These are phyloP conservation scores for Cytospora mali DNA, from an alignment of 2,329 filamentous ascomycete species.

Conservation along the genomic window DNA sequence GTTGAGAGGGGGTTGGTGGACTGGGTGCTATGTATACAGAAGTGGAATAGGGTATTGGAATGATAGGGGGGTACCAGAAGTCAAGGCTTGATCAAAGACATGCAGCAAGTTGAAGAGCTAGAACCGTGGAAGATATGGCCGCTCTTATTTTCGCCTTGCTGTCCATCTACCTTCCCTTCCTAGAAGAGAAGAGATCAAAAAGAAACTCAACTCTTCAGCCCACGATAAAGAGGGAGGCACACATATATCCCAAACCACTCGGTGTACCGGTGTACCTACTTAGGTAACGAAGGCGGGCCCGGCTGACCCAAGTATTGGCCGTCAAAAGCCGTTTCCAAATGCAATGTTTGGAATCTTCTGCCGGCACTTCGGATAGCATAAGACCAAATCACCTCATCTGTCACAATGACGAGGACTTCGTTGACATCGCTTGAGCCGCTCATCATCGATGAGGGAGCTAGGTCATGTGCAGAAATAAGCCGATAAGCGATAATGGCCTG, in stretches of 20 bases:
- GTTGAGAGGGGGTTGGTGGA: background rate
- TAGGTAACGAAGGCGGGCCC: background rate
- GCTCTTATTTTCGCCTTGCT: constrained; percentile 1
- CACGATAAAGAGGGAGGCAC: constrained; percentile 4
- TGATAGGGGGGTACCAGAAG: background rate
- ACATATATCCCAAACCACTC: constrained; percentile 23
- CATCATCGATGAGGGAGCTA: constrained; percentile 7
- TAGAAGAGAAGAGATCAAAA: background rate
- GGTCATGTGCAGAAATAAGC: constrained; percentile 19
- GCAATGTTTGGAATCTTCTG: constrained; percentile 13
- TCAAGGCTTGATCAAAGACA: background rate
- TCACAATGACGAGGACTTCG: constrained; percentile 17
- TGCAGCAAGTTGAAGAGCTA: background rate
- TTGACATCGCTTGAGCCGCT: constrained; percentile 23
- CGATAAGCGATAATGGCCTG: constrained; percentile 20
- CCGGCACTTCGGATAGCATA: constrained; percentile 1
- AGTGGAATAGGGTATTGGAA: background rate
- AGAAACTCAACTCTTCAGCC: background rate
- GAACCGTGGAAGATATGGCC: background rate
- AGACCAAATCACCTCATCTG: background rate
- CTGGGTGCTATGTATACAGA: background rate
- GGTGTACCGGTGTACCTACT: background rate
- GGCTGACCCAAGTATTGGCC: background rate
- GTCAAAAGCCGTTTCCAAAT: constrained; percentile 14
- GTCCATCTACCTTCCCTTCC: background rate